Evolutionary conservation across 2,329 filamentous ascomycete species (phyloP).

Genomic region (Fusarium setosum): DNA sequence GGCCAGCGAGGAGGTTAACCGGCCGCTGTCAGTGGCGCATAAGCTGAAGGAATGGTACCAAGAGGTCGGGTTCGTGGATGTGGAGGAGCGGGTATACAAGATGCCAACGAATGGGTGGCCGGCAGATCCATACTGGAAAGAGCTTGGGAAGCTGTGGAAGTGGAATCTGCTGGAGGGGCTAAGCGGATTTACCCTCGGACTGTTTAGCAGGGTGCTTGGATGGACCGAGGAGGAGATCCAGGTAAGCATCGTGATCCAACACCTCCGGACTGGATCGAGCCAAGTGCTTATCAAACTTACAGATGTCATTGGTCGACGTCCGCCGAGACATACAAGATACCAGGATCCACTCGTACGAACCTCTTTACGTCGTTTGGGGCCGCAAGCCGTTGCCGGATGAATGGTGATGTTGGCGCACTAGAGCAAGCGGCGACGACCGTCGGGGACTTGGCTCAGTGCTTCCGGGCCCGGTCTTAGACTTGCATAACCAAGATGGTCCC

Average conservation of each 20-base stretch:
- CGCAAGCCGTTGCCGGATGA: background rate
- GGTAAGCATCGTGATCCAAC: background rate
- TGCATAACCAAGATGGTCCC: background rate
- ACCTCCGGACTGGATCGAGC: background rate
- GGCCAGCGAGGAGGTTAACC: background rate
- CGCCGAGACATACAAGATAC: background rate
- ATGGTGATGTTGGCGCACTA: too few relatives aligned
- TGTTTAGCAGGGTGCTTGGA: background rate
- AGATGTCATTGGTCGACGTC: background rate
- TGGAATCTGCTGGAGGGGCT: background rate
- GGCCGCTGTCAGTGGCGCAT: background rate
- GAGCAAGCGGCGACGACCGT: background rate
- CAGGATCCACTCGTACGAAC: background rate
- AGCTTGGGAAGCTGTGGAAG: background rate
- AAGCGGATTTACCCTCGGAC: background rate
- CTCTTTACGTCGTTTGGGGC: constrained; percentile 4
- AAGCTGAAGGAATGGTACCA: constrained; percentile 1
- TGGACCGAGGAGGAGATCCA: constrained; percentile 9
- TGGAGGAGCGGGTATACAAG: constrained; percentile 3
- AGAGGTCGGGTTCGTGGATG: background rate
- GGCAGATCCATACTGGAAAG: background rate
- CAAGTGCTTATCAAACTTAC: background rate
- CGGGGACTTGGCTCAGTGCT: background rate
- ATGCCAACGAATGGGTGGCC: constrained; percentile 1
- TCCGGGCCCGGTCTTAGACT: background rate